A percentile compares a stretch with the other conserved stretches of the same genome.
phyloP scores from a whole-genome alignment of 345 rosid species.

The Syzygium jambos region DNA sequence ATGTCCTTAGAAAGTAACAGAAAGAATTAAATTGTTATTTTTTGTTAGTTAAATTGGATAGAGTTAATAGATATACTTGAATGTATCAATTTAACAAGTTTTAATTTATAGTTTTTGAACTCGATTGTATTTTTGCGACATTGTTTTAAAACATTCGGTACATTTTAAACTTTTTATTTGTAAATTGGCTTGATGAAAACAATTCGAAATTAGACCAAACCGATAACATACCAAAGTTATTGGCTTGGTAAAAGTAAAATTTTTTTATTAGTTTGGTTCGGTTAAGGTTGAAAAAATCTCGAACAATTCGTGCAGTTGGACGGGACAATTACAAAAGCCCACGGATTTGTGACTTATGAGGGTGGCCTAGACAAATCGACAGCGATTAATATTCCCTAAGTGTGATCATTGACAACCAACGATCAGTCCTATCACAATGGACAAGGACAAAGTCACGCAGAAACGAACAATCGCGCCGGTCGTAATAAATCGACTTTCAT shows the following conservation, averaged over 20 bases:
- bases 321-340: background rate
- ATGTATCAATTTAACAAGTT: background rate
- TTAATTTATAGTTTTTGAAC: rapidly evolving
- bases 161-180: rapidly evolving
- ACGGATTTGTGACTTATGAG: background rate
- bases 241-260: background rate
- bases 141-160: rapidly evolving
- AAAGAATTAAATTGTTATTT: rapidly evolving
- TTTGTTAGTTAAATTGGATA: background rate
- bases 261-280: background rate
- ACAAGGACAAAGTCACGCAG: background rate
- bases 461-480: background rate
- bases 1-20: background rate
- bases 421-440: background rate
- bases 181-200: background rate
- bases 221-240: too few species aligned
- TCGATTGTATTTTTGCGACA: rapidly evolving
- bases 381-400: background rate
- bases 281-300: background rate
- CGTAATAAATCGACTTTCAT: background rate
- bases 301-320: background rate
- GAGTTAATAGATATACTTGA: background rate
- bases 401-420: background rate
- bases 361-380: background rate
- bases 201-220: too few species aligned